Evolutionary conservation across 371 early-diverging fungal species (phyloP).

Genomic region (Lichtheimia ramosa): DNA sequence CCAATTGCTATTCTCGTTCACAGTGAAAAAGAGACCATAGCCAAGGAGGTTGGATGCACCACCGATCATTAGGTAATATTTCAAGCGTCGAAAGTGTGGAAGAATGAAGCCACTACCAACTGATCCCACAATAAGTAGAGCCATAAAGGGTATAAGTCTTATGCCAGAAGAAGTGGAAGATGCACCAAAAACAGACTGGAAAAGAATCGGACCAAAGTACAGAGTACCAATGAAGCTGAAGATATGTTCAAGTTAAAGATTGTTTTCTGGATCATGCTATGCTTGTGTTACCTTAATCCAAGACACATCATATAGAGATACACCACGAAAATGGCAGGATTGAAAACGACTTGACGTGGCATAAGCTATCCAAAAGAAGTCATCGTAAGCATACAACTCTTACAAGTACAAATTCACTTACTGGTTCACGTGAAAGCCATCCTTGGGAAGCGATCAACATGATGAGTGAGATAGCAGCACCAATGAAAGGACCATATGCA

Average conservation of each 20-base stretch:
- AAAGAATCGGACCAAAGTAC: slow-evolving; percentile 71
- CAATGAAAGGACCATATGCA: slow-evolving; percentile 16
- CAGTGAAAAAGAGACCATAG: slow-evolving; percentile 43
- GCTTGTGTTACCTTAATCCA: slow-evolving; percentile 48
- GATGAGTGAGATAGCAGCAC: slow-evolving; percentile 13
- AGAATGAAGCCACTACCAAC: slow-evolving; percentile 28
- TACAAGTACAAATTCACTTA: slow-evolving; percentile 21
- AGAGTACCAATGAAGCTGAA: slow-evolving; percentile 62
- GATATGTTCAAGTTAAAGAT: background rate
- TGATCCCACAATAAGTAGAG: slow-evolving; percentile 36
- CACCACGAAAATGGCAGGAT: slow-evolving; percentile 13
- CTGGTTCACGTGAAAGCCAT: slow-evolving; percentile 18
- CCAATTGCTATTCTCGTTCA: slow-evolving; percentile 34
- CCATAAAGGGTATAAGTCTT: slow-evolving; percentile 49
- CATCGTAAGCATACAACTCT: slow-evolving; percentile 27
- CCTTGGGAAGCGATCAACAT: slow-evolving; percentile 14
- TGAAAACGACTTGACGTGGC: slow-evolving; percentile 14
- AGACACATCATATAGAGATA: slow-evolving; percentile 46
- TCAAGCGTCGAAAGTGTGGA: slow-evolving; percentile 22
- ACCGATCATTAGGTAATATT: slow-evolving; percentile 28
- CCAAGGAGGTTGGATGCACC: slow-evolving; percentile 35
- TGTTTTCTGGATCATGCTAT: background rate
- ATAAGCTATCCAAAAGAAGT: slow-evolving; percentile 7
- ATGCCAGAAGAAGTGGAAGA: slow-evolving; percentile 38
- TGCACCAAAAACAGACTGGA: slow-evolving; percentile 47